A percentile compares a stretch with the other conserved stretches of the same genome.
Conservation (phyloP, 257 asterid species). For the Leptodermis oblonga region DNA sequence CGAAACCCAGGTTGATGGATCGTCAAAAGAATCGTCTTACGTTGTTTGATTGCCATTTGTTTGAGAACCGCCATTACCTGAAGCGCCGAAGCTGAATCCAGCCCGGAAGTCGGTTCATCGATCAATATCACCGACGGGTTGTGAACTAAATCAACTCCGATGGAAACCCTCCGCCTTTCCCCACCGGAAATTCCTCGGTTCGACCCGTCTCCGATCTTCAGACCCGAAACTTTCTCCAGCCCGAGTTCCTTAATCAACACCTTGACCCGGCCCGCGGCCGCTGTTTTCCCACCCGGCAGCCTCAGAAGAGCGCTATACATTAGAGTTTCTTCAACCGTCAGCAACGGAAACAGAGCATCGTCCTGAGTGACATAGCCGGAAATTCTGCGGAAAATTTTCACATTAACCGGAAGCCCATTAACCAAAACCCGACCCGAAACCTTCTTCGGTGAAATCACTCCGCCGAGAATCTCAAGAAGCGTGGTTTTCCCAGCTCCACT, state of each 20-base stretch:
- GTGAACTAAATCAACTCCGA: conserved; percentile 78
- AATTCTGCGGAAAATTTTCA: conserved; percentile 38
- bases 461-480: conserved; percentile 68
- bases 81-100: conserved; percentile 83
- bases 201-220: conserved; percentile 59
- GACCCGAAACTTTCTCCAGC: conserved; percentile 47
- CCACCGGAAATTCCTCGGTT: conserved; percentile 75
- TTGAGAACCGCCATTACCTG: conserved; percentile 49
- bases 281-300: conserved; percentile 40
- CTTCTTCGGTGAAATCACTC: conserved; percentile 38
- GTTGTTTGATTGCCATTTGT: conserved; percentile 40
- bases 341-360: conserved; percentile 73
- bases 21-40: conserved; percentile 62
- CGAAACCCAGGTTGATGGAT: conserved; percentile 88
- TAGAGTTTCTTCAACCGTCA: conserved; percentile 76
- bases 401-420: conserved; percentile 36
- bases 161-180: conserved; percentile 74
- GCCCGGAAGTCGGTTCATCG: conserved; percentile 87
- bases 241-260: conserved; percentile 64
- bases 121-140: conserved; percentile 61
- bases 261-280: conserved; percentile 35
- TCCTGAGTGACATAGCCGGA: conserved; percentile 79
- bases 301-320: conserved; percentile 63
- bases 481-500: conserved; percentile 94
- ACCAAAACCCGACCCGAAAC: conserved; percentile 57